These are phyloP conservation scores for Stentor coeruleus DNA, from an alignment of 73 alveolate species.

Conservation along the genomic window DNA sequence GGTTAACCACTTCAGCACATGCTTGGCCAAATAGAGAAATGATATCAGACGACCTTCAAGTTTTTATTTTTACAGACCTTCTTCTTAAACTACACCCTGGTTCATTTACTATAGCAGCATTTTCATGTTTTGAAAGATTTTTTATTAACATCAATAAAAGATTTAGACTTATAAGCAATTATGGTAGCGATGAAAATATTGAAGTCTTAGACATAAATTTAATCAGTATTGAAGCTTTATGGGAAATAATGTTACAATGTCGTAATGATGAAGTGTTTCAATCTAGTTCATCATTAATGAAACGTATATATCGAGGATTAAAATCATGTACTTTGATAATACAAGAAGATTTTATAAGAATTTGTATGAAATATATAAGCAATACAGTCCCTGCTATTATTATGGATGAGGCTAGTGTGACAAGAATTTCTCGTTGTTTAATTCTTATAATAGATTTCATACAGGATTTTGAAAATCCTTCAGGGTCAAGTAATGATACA, in stretches of 20 bases:
- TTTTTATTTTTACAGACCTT: not conserved
- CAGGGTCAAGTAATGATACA: not conserved
- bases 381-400: not conserved
- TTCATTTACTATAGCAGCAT: not conserved
- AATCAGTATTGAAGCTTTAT: constrained; percentile 3
- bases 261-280: not conserved
- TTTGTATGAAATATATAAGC: constrained; percentile 4
- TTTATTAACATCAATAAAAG: not conserved
- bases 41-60: not conserved
- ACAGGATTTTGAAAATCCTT: not conserved
- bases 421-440: not conserved
- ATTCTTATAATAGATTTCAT: not conserved
- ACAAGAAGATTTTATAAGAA: constrained; percentile 15
- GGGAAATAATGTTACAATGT: not conserved
- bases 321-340: not conserved
- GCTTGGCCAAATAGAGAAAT: not conserved
- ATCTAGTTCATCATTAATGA: not conserved
- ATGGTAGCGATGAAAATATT: not conserved
- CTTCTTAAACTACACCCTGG: constrained; percentile 1
- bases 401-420: not conserved
- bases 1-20: not conserved
- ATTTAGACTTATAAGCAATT: not conserved
- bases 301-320: not conserved
- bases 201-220: not conserved
- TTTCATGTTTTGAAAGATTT: not conserved